A percentile compares a stretch with the other conserved stretches of the same genome.
Conservation (phyloP, 805 yeast species). For the Lipomyces yamanashiensis region DNA sequence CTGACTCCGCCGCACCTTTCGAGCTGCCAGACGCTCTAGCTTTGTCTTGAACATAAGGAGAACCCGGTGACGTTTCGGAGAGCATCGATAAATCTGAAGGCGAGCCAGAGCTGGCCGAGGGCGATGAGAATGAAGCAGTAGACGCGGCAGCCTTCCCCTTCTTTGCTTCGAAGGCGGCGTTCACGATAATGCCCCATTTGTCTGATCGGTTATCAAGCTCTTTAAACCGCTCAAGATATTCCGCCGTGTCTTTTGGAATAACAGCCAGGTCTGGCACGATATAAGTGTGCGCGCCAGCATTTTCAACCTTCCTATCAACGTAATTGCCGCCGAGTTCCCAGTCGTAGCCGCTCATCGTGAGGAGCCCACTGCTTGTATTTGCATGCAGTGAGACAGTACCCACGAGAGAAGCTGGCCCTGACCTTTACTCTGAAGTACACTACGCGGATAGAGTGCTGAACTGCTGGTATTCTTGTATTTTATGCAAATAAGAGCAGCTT, state of each 20-base stretch:
- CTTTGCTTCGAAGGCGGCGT: neutral
- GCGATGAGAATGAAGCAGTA: neutral
- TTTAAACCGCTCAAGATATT: neutral
- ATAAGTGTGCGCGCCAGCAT: neutral
- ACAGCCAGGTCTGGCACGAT: neutral
- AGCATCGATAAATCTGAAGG: neutral
- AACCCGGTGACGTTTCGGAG: neutral
- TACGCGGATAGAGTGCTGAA: no score
- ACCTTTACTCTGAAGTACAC: no score
- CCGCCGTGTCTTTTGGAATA: neutral
- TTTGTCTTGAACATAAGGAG: no score
- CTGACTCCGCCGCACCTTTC: neutral
- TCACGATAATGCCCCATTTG: conserved; percentile 8
- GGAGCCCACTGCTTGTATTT: no score
- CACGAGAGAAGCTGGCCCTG: no score
- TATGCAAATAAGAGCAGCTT: no score
- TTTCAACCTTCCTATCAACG: neutral
- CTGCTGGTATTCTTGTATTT: no score
- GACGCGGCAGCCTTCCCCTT: neutral
- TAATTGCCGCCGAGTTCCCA: neutral
- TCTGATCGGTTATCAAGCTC: conserved; percentile 11
- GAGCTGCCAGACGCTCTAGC: neutral
- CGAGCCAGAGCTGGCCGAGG: neutral
- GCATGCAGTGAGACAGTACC: no score
- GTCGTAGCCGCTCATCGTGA: neutral